Conservation (phyloP, 148 eudicot species). For the Talinum fruticosum region DNA sequence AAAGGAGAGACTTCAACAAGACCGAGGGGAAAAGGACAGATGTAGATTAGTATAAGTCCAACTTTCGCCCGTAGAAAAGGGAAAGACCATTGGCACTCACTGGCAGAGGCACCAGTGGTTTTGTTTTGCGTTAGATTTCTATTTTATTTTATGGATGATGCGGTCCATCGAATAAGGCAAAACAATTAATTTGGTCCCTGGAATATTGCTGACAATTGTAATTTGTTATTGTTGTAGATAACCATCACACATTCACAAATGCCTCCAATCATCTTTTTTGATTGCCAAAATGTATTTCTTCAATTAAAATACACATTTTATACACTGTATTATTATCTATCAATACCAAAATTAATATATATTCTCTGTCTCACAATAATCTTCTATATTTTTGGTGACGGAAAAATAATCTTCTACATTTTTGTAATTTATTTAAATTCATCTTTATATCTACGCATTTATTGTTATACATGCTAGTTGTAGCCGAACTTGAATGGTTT, state of each 20-base stretch:
- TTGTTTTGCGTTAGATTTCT: not conserved
- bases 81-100: slow-evolving; percentile 16
- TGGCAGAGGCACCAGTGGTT: not conserved
- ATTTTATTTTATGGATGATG: not conserved
- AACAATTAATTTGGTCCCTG: not conserved
- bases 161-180: not conserved
- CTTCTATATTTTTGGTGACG: too few relatives aligned
- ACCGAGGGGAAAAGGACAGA: slow-evolving; percentile 12
- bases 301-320: too few relatives aligned
- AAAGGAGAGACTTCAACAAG: not conserved
- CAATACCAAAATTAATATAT: too few relatives aligned
- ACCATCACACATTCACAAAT: not conserved
- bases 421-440: too few relatives aligned
- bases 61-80: slow-evolving; percentile 9
- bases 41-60: slow-evolving; percentile 8
- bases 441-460: too few relatives aligned
- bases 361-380: too few relatives aligned
- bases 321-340: too few relatives aligned
- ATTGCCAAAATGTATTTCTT: too few relatives aligned
- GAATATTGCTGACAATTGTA: slow-evolving; percentile 3
- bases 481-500: too few relatives aligned
- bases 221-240: not conserved
- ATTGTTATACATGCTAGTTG: too few relatives aligned
- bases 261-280: too few relatives aligned
- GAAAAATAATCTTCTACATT: too few relatives aligned